Evolutionary conservation across 2,329 filamentous ascomycete genomes (phyloP).

Genomic region (Metarhizium anisopliae): DNA sequence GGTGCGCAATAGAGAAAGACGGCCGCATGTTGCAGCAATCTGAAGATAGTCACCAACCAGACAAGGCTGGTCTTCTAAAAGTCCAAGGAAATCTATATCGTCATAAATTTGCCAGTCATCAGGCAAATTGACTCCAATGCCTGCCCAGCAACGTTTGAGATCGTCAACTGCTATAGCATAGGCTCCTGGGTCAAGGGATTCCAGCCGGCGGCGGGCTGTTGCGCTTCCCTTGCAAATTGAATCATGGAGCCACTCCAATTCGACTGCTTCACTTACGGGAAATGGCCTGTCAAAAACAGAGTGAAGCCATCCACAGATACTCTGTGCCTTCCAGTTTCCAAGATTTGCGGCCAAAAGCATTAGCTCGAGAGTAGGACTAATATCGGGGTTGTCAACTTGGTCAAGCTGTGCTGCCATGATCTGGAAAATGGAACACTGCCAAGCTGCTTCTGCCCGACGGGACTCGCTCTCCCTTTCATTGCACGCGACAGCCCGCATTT

Average conservation of each 20-base stretch:
- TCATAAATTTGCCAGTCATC: neutral
- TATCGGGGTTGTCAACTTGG: no score
- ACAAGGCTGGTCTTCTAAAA: neutral
- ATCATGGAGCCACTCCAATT: neutral
- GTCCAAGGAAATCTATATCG: neutral
- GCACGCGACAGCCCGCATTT: neutral
- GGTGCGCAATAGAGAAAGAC: no score
- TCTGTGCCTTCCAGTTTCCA: no score
- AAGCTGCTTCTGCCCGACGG: neutral
- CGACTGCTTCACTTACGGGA: neutral
- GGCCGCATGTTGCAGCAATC: no score
- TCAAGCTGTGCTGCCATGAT: neutral
- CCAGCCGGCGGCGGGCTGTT: neutral
- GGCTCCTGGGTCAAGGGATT: neutral
- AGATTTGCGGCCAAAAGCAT: no score
- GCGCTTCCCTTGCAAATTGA: neutral
- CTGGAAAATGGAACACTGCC: neutral
- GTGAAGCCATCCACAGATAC: no score
- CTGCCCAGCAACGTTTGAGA: neutral
- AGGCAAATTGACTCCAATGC: neutral
- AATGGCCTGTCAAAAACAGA: no score
- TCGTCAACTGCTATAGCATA: no score
- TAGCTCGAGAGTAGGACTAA: no score
- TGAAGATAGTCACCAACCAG: no score
- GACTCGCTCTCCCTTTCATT: neutral